Percentiles rank a stretch among this genome's conserved stretches.
Conservation (phyloP, 2,329 filamentous ascomycete genomes). For the Penicillium decumbens region DNA sequence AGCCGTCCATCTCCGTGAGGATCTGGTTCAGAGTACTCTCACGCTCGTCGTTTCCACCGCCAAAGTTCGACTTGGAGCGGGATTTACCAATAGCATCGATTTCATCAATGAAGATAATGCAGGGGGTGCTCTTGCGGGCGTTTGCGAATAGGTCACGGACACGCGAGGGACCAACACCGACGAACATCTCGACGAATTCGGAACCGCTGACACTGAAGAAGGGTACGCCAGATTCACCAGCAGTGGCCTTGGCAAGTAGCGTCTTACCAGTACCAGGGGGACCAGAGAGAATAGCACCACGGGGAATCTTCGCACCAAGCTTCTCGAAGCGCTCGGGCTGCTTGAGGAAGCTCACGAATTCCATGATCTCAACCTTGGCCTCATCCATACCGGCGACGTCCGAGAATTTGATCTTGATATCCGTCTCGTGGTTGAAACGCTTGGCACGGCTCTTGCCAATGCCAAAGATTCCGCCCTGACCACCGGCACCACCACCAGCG, state of each 20-base stretch:
- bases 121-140: slow-evolving; percentile 91
- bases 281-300: slow-evolving; percentile 93
- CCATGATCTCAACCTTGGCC: slow-evolving; percentile 97
- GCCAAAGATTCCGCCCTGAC: slow-evolving; percentile 77
- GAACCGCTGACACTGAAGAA: slow-evolving; percentile 99
- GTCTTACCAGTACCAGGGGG: slow-evolving; percentile 98
- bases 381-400: slow-evolving; percentile 98
- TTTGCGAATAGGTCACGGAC: slow-evolving; percentile 93
- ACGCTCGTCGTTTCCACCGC: slow-evolving; percentile 92
- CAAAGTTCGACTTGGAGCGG: slow-evolving; percentile 73
- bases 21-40: slow-evolving; percentile 98
- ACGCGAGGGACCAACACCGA: slow-evolving; percentile 92
- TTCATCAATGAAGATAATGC: slow-evolving; percentile 99
- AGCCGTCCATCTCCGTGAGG: slow-evolving; percentile 97
- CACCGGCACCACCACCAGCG: slow-evolving; percentile 63
- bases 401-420: slow-evolving; percentile 93
- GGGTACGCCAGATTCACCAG: slow-evolving; percentile 91
- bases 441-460: slow-evolving; percentile 95
- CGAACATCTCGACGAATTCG: slow-evolving; percentile 99
- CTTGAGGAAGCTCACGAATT: slow-evolving; percentile 96
- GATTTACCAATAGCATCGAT: slow-evolving; percentile 97
- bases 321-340: slow-evolving; percentile 88
- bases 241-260: slow-evolving; percentile 91
- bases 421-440: slow-evolving; percentile 94
- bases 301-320: slow-evolving; percentile 94